phyloP scores from a whole-genome alignment of 768 basidiomycete genomes.

The Grammothele lineata region DNA sequence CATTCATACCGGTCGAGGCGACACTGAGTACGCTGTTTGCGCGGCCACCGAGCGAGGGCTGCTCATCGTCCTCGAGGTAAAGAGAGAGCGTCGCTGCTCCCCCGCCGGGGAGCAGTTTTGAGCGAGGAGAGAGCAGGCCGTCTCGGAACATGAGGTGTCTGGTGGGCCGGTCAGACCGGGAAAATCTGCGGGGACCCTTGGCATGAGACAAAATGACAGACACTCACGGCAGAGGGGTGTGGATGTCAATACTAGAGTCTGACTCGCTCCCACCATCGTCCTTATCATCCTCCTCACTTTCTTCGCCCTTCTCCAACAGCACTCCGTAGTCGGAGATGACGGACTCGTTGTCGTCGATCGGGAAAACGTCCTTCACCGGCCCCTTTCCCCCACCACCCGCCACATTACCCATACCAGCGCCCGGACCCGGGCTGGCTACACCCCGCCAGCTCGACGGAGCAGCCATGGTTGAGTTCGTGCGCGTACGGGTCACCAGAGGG shows the following conservation, averaged over 20 bases:
- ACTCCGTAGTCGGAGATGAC: conserved; percentile 14
- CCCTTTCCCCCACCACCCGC: neutral
- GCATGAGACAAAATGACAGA: conserved; percentile 4
- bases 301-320: conserved; percentile 13
- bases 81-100: conserved; percentile 15
- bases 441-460: conserved; percentile 15
- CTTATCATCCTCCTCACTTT: conserved; percentile 11
- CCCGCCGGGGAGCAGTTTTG: conserved; percentile 33
- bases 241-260: conserved; percentile 35
- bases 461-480: conserved; percentile 10
- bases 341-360: conserved; percentile 8
- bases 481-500: conserved; percentile 13
- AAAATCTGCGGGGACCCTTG: neutral
- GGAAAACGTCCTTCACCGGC: neutral
- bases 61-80: conserved; percentile 8
- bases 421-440: neutral
- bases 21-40: conserved; percentile 26
- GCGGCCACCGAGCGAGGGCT: neutral
- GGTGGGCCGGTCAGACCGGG: neutral
- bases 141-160: conserved; percentile 39
- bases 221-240: conserved; percentile 37
- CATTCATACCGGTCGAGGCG: conserved; percentile 22
- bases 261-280: conserved; percentile 27
- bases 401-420: neutral
- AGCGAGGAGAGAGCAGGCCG: conserved; percentile 36